A percentile compares a stretch with the other conserved stretches of the same genome.
These are phyloP conservation scores for Kurtzmaniella cleridarum DNA, from an alignment of 805 yeast genomes.

Conservation along the genomic window DNA sequence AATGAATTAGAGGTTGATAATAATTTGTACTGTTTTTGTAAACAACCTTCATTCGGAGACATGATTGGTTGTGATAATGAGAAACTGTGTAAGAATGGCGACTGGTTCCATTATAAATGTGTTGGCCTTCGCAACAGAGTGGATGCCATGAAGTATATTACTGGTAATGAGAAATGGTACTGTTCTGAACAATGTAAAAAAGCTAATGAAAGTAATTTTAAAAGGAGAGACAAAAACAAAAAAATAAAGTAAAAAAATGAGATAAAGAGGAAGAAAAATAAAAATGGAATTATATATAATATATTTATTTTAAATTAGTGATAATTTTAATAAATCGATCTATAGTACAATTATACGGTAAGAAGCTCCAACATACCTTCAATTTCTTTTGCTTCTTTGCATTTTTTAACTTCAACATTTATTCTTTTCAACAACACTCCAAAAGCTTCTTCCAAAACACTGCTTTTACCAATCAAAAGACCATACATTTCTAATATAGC, in stretches of 20 bases:
- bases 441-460: constrained; percentile 71
- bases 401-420: constrained; percentile 63
- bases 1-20: constrained; percentile 15
- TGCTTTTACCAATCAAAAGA: constrained; percentile 62
- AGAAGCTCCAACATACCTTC: constrained; percentile 92
- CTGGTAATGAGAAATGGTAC: constrained; percentile 35
- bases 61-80: constrained; percentile 94
- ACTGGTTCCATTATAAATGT: constrained; percentile 43
- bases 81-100: constrained; percentile 36
- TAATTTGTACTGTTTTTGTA: constrained; percentile 76
- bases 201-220: constrained; percentile 5
- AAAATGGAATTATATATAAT: too few relatives aligned
- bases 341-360: constrained; percentile 35
- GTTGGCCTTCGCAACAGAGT: constrained; percentile 35
- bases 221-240: too few relatives aligned
- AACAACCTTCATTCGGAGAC: constrained; percentile 88
- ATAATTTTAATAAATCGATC: too few relatives aligned
- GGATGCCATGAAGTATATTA: constrained; percentile 29
- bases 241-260: constrained; percentile 8
- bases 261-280: constrained; percentile 9
- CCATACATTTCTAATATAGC: constrained; percentile 73
- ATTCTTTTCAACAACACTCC: constrained; percentile 56
- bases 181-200: constrained; percentile 30
- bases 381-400: constrained; percentile 82
- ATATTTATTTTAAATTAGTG: neutral